Evolutionary conservation across 2,329 filamentous ascomycete species (phyloP).

Genomic region (Ceratocystis ficicola): DNA sequence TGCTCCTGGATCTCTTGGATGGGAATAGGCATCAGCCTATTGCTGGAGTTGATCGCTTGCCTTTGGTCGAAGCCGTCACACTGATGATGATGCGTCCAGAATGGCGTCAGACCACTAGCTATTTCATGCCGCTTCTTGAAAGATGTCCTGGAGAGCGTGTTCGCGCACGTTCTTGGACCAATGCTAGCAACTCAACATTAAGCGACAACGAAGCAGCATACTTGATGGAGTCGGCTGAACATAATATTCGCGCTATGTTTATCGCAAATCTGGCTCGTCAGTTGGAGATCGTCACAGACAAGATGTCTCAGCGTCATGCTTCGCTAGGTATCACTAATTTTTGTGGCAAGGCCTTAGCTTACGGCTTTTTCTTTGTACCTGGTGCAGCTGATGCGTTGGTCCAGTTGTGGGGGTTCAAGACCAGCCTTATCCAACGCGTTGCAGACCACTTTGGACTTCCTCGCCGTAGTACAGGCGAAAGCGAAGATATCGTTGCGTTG

Average conservation of each 20-base stretch:
- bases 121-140: conserved; percentile 50
- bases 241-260: conserved; percentile 82
- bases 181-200: conserved; percentile 47
- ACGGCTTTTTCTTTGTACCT: conserved; percentile 85
- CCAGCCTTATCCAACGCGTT: conserved; percentile 57
- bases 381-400: conserved; percentile 74
- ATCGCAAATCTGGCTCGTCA: conserved; percentile 69
- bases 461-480: conserved; percentile 42
- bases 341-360: conserved; percentile 80
- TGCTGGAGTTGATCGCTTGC: conserved; percentile 69
- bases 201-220: conserved; percentile 51
- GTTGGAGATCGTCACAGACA: conserved; percentile 76
- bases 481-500: conserved; percentile 51
- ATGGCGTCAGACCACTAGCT: conserved; percentile 64
- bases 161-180: conserved; percentile 37
- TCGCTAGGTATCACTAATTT: conserved; percentile 63
- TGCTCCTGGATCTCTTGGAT: conserved; percentile 68
- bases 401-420: conserved; percentile 63
- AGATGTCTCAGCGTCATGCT: conserved; percentile 65
- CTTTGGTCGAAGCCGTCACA: conserved; percentile 64
- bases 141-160: conserved; percentile 39
- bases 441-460: conserved; percentile 56
- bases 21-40: conserved; percentile 53
- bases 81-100: conserved; percentile 80
- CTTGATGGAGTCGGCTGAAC: conserved; percentile 57